Conservation (phyloP, 805 yeast species). For the Yarrowia hollandica region DNA sequence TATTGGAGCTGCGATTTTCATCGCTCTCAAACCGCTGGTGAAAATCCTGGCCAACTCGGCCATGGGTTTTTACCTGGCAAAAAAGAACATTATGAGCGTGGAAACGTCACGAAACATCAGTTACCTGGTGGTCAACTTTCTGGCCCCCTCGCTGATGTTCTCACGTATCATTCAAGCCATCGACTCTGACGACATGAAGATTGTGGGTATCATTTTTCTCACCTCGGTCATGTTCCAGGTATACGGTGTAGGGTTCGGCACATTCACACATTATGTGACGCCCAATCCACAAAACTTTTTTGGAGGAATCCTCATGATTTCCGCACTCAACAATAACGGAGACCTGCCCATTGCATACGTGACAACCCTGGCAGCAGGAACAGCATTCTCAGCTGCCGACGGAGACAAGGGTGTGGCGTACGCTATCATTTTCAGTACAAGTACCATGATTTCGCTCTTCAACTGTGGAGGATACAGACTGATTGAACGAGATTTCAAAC, state of each 20-base stretch:
- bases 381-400: slow-evolving; percentile 54
- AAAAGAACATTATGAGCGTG: slow-evolving; percentile 58
- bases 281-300: slow-evolving; percentile 71
- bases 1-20: slow-evolving; percentile 65
- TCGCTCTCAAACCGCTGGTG: slow-evolving; percentile 82
- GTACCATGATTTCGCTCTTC: slow-evolving; percentile 58
- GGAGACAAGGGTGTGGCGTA: slow-evolving; percentile 80
- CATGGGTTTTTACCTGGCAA: slow-evolving; percentile 65
- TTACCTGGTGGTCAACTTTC: slow-evolving; percentile 62
- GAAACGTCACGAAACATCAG: slow-evolving; percentile 70
- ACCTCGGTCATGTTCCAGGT: slow-evolving; percentile 49
- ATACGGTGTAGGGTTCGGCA: slow-evolving; percentile 48
- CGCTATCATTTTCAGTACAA: slow-evolving; percentile 59
- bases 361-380: slow-evolving; percentile 61
- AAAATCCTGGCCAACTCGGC: slow-evolving; percentile 73
- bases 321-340: slow-evolving; percentile 74
- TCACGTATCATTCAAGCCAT: slow-evolving; percentile 67
- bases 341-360: slow-evolving; percentile 84
- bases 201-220: slow-evolving; percentile 63
- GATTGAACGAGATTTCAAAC: slow-evolving; percentile 63
- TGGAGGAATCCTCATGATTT: slow-evolving; percentile 73
- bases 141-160: slow-evolving; percentile 76
- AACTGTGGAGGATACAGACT: slow-evolving; percentile 73
- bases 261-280: slow-evolving; percentile 48
- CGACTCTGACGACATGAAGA: slow-evolving; percentile 65